Conservation (phyloP, 257 asterid species). For the Petunia axillaris region DNA sequence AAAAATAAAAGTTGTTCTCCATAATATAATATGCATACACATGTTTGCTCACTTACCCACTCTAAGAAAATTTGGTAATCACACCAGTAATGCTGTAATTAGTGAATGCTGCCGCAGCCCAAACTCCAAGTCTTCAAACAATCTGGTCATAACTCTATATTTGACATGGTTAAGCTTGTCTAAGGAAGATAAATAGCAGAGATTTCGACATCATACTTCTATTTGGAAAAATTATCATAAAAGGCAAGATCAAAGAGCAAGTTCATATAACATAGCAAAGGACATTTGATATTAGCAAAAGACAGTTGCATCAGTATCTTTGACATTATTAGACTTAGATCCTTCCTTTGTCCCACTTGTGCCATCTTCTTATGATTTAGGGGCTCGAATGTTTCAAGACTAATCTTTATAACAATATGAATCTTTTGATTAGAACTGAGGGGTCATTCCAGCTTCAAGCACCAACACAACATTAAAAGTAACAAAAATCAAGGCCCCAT, state of each 20-base stretch:
- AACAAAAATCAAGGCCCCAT: neutral
- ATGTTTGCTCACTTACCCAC: neutral
- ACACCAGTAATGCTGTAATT: neutral
- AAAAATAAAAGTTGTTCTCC: neutral
- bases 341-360: neutral
- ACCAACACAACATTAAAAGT: neutral
- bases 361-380: neutral
- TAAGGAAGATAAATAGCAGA: neutral
- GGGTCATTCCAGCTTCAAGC: neutral
- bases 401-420: neutral
- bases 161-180: neutral
- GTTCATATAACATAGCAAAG: neutral
- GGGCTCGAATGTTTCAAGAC: constrained; percentile 7
- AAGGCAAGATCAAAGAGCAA: neutral
- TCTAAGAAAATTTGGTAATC: neutral
- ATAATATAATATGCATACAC: neutral
- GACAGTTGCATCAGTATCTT: neutral
- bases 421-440: neutral
- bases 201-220: neutral
- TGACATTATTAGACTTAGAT: neutral
- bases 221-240: neutral
- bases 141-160: neutral
- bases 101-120: neutral
- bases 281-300: neutral
- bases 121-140: neutral